These are phyloP conservation scores for Chionographis japonica DNA, from an alignment of 106 monocot genomes.

Conservation along the genomic window DNA sequence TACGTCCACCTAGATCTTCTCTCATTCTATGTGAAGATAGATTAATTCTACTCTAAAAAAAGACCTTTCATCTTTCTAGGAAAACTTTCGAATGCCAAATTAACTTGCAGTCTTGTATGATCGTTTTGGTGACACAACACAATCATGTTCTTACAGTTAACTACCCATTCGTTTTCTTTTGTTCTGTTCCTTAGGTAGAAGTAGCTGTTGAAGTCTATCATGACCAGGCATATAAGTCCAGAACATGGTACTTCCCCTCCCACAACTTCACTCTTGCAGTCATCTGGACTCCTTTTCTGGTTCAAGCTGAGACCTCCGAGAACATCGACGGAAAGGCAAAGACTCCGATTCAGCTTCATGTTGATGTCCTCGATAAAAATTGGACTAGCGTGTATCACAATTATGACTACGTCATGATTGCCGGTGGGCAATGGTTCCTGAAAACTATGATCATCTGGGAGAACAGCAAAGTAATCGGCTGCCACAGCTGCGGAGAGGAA, in stretches of 20 bases:
- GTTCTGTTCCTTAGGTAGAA: conserved; percentile 27
- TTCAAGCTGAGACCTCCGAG: conserved; percentile 30
- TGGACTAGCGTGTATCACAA: conserved; percentile 33
- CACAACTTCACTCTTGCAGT: conserved; percentile 51
- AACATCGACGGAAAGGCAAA: conserved; percentile 19
- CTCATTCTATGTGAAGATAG: no score
- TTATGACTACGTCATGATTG: conserved; percentile 37
- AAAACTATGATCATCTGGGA: conserved; percentile 31
- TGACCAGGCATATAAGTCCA: conserved; percentile 24
- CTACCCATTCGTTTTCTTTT: no score
- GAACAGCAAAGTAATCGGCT: conserved; percentile 31
- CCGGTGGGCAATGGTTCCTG: conserved; percentile 51
- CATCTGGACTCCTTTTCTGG: conserved; percentile 57
- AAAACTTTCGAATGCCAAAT: no score
- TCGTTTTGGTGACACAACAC: no score
- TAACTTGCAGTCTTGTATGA: no score
- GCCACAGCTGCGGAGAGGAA: conserved; percentile 28
- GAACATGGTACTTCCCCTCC: conserved; percentile 34
- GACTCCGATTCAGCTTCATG: conserved; percentile 18
- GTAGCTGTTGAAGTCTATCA: conserved; percentile 36
- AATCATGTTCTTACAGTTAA: no score
- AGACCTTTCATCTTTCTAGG: no score
- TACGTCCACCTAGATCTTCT: no score
- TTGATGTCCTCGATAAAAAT: conserved; percentile 38
- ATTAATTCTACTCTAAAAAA: no score